Conservation (phyloP, 164 flowering plant genomes). For the Taxillus chinensis region DNA sequence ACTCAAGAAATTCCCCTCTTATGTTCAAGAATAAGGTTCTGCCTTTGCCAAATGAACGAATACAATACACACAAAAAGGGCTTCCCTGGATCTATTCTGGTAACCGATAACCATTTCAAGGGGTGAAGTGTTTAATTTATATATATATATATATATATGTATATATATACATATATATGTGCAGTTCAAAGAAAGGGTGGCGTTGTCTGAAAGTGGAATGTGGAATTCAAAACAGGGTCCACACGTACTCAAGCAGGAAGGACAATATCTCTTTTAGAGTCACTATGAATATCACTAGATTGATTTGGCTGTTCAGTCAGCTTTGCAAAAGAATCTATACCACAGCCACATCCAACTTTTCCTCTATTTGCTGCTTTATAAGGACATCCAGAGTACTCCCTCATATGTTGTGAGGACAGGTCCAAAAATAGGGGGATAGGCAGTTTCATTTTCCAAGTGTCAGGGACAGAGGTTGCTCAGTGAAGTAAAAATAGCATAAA, state of each 20-base stretch:
- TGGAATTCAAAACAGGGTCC: conserved; percentile 22
- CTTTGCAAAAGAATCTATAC: conserved; percentile 52
- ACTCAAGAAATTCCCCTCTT: conserved; percentile 30
- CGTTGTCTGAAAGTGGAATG: conserved; percentile 29
- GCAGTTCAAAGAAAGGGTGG: conserved; percentile 20
- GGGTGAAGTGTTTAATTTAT: conserved; percentile 24
- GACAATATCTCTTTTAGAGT: conserved; percentile 55
- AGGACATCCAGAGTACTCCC: conserved; percentile 17
- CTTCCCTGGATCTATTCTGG: conserved; percentile 55
- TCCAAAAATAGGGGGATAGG: conserved; percentile 9
- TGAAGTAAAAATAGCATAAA: conserved; percentile 7
- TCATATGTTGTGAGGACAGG: conserved; percentile 16
- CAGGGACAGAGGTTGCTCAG: conserved; percentile 4
- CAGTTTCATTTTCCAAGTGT: conserved; percentile 3
- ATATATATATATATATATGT: too few species aligned
- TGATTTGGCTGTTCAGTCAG: conserved; percentile 24
- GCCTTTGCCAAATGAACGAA: conserved; percentile 31
- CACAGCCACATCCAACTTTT: conserved; percentile 10
- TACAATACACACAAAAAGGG: conserved; percentile 22
- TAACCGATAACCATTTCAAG: conserved; percentile 36
- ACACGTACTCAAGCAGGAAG: conserved; percentile 26
- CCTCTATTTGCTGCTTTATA: conserved; percentile 31
- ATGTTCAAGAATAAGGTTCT: conserved; percentile 53
- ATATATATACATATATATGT: conserved; percentile 3
- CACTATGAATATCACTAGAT: conserved; percentile 52